These are phyloP conservation scores for Cyberlindnera meyerae DNA, from an alignment of 805 yeast species.

Conservation along the genomic window DNA sequence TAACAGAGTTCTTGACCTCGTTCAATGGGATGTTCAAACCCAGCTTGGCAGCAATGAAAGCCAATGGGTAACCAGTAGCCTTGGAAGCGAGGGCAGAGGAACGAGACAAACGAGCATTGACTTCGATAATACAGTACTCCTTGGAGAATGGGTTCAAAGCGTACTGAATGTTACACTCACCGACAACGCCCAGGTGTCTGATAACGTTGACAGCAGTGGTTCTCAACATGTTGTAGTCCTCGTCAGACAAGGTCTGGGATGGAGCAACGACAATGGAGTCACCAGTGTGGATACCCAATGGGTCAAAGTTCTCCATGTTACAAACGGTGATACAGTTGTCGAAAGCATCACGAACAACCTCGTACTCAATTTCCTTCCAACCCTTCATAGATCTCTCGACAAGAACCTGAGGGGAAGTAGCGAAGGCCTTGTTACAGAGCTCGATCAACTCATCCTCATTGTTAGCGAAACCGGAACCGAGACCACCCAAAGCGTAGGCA, in stretches of 20 bases:
- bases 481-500: constrained; percentile 95
- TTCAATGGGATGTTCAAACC: constrained; percentile 93
- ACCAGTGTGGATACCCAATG: constrained; percentile 97
- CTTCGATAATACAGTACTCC: constrained; percentile 95
- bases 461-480: constrained; percentile 95
- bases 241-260: constrained; percentile 93
- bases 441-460: constrained; percentile 78
- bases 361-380: constrained; percentile 98
- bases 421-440: constrained; percentile 82
- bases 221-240: constrained; percentile 96
- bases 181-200: constrained; percentile 97
- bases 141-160: constrained; percentile 93
- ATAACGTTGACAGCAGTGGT: constrained; percentile 95
- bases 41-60: constrained; percentile 97
- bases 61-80: constrained; percentile 98
- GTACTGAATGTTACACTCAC: constrained; percentile 98
- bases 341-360: constrained; percentile 93
- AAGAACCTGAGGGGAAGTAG: constrained; percentile 88
- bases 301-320: constrained; percentile 99
- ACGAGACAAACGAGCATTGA: constrained; percentile 93
- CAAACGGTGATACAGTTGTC: constrained; percentile 98
- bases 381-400: constrained; percentile 97
- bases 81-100: constrained; percentile 97
- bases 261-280: constrained; percentile 99
- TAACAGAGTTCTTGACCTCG: constrained; percentile 92